Evolutionary conservation across 108 stramenopile species (phyloP).

Genomic region (Aurantiochytrium sp.): DNA sequence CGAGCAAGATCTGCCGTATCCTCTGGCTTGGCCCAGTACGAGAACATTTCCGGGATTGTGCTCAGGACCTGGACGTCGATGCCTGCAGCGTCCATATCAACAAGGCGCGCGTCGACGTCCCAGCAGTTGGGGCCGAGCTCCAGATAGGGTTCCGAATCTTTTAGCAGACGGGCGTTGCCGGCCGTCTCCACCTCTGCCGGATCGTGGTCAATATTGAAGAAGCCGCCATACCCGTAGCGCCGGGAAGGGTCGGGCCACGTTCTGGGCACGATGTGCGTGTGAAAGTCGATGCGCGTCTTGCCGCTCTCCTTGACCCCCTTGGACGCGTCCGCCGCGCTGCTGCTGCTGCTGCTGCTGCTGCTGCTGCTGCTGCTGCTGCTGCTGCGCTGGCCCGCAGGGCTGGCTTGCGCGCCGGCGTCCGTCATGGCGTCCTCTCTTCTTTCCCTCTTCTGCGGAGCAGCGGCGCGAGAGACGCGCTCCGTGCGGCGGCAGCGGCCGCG

Average conservation of each 20-base stretch:
- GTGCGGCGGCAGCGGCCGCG: too few species aligned
- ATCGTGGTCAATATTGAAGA: conserved; percentile 16
- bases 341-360: too few species aligned
- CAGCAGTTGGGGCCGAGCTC: conserved; percentile 18
- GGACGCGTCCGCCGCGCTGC: too few species aligned
- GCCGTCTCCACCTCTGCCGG: background rate
- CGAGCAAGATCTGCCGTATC: conserved; percentile 4
- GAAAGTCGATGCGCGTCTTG: background rate
- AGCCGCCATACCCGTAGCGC: conserved; percentile 22
- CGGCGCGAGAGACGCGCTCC: too few species aligned
- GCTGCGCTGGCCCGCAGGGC: too few species aligned
- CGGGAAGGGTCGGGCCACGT: conserved; percentile 17
- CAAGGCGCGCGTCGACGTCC: conserved; percentile 1
- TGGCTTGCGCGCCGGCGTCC: too few species aligned
- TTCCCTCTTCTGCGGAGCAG: too few species aligned
- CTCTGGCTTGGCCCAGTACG: conserved; percentile 22
- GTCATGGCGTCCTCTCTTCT: too few species aligned
- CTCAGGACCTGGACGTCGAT: conserved; percentile 18
- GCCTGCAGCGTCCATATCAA: background rate
- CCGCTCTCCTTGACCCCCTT: background rate
- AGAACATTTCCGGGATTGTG: conserved; percentile 25
- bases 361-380: too few species aligned
- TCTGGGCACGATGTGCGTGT: conserved; percentile 24
- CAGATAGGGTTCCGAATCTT: background rate
- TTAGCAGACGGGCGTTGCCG: background rate